Evolutionary conservation across 1,139 yeast genomes (phyloP), one percentile per base, ranked within the genome.

Genomic region (Saccharomyces hybrid): DNA sequence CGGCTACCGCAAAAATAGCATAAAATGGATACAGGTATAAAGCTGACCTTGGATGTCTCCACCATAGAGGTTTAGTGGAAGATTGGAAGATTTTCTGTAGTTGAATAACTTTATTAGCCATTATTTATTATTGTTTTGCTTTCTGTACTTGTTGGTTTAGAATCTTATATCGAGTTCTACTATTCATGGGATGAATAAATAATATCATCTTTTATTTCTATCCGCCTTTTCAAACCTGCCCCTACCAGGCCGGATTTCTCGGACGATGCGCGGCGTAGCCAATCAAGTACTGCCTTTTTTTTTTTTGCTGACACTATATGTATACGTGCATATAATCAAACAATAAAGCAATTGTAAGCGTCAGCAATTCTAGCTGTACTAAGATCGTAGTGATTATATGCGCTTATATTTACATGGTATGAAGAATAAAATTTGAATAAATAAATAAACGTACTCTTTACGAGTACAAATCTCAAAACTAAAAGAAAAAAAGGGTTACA

Each of bases 21-120:
- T 83, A 88, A 82, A 86, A 91, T 72, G 97, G 97, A 76, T 86
- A 88, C 65, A 90, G 81, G 72, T 86, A 76, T 69, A 81, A 76
- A 77, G 88, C 88, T 64, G 97, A 83, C 76, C 91, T 84, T 72
- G 83, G 83, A 70, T 78, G 82, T 79, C 85, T 83, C 78, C 83
- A 76, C 89, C 88, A 86, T 72, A 86, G 79, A 68, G 84, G 86
- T 75, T 84, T 82, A 70, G 79, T 75, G 61, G 91, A 79, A 65
- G 75, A 70, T 76, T 86, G 95, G 79, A 83, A 86, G 65, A 80
- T 75, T 75, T 80, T 85, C 78, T 86, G 95, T 73, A 84, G 76
- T 70, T 83, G 81, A 66, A 86, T 84, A 70, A 86, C 82, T 78
- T 81, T 83, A 78, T 80, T 75, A 53, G 74, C 74, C 83, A 79